A percentile compares a stretch with the other conserved stretches of the same genome.
phyloP scores from a whole-genome alignment of 2,329 filamentous ascomycete species.

The Mariannaea sp. region DNA sequence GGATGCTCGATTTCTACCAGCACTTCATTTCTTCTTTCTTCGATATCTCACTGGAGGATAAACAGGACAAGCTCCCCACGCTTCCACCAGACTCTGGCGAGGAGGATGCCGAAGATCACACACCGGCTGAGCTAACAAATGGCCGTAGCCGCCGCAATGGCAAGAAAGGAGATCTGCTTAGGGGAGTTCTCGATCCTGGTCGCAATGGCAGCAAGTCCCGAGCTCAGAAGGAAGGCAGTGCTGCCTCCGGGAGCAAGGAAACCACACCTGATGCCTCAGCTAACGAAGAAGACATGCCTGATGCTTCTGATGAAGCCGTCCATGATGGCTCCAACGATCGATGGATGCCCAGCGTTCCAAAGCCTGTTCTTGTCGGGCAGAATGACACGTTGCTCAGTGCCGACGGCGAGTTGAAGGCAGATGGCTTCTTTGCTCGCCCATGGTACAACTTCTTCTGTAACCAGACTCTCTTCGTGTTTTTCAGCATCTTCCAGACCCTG shows the following conservation, averaged over 20 bases:
- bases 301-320: conserved; percentile 60
- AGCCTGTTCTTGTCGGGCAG: conserved; percentile 55
- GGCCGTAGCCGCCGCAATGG: conserved; percentile 70
- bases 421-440: conserved; percentile 79
- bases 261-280: conserved; percentile 86
- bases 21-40: conserved; percentile 79
- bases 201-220: conserved; percentile 73
- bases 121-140: conserved; percentile 72
- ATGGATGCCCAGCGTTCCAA: conserved; percentile 67
- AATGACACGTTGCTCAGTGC: conserved; percentile 62
- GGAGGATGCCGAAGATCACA: conserved; percentile 76
- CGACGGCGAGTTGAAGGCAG: conserved; percentile 70
- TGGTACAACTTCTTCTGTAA: conserved; percentile 93
- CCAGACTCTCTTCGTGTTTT: conserved; percentile 89
- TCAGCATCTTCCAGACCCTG: conserved; percentile 89
- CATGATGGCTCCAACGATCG: conserved; percentile 68
- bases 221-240: conserved; percentile 78
- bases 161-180: conserved; percentile 80
- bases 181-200: conserved; percentile 80
- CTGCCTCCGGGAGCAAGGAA: conserved; percentile 80
- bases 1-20: conserved; percentile 76
- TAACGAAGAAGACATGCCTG: conserved; percentile 75
- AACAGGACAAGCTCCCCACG: conserved; percentile 69
- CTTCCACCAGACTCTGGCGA: conserved; percentile 73
- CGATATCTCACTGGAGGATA: conserved; percentile 71